These are phyloP conservation scores for Neoconidiobolus thromboides DNA, from an alignment of 371 early-diverging fungal genomes.

Conservation along the genomic window DNA sequence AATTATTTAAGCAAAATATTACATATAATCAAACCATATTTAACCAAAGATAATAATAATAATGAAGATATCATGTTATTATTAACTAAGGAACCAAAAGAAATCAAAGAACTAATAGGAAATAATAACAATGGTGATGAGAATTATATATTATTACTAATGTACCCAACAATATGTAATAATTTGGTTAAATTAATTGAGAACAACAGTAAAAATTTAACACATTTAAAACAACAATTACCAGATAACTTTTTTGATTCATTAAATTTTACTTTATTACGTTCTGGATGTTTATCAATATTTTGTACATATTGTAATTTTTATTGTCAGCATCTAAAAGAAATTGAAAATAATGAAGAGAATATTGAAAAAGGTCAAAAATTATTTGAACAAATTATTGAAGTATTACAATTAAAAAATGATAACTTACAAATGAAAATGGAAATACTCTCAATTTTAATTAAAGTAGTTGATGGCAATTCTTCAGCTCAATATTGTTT, in stretches of 20 bases:
- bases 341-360: neutral
- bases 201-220: neutral
- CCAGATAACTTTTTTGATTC: neutral
- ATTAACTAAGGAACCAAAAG: too few species aligned
- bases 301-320: neutral
- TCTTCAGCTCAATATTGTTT: neutral
- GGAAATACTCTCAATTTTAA: neutral
- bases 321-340: neutral
- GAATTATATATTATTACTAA: too few species aligned
- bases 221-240: neutral
- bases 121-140: too few species aligned
- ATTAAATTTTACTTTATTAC: neutral
- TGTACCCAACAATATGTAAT: too few species aligned
- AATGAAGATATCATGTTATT: neutral
- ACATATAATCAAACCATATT: neutral
- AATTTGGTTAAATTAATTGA: too few species aligned
- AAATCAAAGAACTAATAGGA: too few species aligned
- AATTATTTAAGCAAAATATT: neutral
- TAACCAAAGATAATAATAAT: neutral
- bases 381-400: neutral
- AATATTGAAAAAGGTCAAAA: neutral
- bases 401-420: neutral
- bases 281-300: neutral
- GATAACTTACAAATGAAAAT: neutral
- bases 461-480: neutral